Evolutionary conservation across 2,329 filamentous ascomycete species (phyloP), one percentile per base, ranked within the genome.

Genomic region (Scorias spongiosa): DNA sequence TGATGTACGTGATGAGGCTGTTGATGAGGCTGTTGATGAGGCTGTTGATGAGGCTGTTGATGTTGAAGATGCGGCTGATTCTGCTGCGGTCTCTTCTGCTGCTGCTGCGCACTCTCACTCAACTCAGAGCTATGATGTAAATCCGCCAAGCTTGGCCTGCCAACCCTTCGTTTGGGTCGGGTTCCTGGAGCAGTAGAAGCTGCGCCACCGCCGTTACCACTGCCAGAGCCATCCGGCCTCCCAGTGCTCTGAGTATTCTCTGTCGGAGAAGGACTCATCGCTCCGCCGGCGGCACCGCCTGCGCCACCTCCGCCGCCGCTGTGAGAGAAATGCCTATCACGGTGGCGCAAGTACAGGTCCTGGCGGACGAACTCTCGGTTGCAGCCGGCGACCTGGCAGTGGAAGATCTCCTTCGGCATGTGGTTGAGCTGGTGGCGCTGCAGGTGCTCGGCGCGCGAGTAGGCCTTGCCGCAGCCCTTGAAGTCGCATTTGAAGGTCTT

Each of bases 371-470:
- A 40, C 14, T 40, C 20, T 12, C 38, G 38, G 17, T 40, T 40
- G 38, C 38, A 40, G 5, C 38, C 38, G 17, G 38, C 12, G 38
- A 18, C 14, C 20, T 40, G 14, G 38, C 39, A 41, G 39, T 42
- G 38, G 43, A 41, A 44, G n/a, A 44, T 41, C 18, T 44, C 43
- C 14, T 37, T 41, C 8, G 43, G 43, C 10, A 14, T 32, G 6
- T 77, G 75, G 51, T 78, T 78, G 42, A 76, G 60, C 17, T 68
- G 64, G 57, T 78, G 75, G 11, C 74, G 66, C 46, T 74, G 70
- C 41, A 77, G 62, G 56, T 78, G 75, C 53, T 78, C 75, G 10
- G 71, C 66, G 7, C 75, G 65, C 18, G 72, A 74, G 54, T 77
- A 78, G 12, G 64, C 63, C 53, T 74, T 74, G 40, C 57, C 62